phyloP scores from a whole-genome alignment of 345 rosid genomes.

The Eucalyptus marginata region DNA sequence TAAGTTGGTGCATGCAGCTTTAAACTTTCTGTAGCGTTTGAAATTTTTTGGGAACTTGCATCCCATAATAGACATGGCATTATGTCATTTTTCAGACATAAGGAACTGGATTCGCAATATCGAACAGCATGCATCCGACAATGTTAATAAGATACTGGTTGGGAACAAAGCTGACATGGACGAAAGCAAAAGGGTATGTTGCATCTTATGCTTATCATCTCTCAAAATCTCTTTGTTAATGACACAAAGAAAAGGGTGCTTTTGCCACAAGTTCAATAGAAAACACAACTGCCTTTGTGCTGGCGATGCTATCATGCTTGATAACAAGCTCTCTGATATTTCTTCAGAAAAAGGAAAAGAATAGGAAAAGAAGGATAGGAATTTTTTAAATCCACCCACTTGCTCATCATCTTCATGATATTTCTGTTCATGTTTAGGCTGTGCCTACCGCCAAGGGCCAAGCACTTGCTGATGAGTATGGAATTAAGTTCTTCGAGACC shows the following conservation, averaged over 20 bases:
- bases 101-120: constrained; percentile 99
- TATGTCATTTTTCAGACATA: constrained; percentile 52
- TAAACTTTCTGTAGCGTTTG: background rate
- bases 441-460: constrained; percentile 96
- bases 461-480: constrained; percentile 98
- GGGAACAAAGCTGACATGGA: constrained; percentile 99
- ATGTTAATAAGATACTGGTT: constrained; percentile 91
- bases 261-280: background rate
- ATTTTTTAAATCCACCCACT: background rate
- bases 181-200: constrained; percentile 89
- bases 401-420: background rate
- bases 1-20: background rate
- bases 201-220: background rate
- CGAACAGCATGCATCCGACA: constrained; percentile 98
- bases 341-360: background rate
- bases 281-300: background rate
- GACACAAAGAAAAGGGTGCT: background rate
- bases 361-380: background rate
- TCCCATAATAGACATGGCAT: background rate
- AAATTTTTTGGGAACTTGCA: background rate
- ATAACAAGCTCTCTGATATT: background rate
- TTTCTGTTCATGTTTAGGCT: constrained; percentile 36
- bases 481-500: constrained; percentile 95
- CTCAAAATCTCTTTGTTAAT: background rate
- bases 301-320: background rate